phyloP scores from a whole-genome alignment of 2,329 filamentous ascomycete genomes.

The Alternaria gansuensis region DNA sequence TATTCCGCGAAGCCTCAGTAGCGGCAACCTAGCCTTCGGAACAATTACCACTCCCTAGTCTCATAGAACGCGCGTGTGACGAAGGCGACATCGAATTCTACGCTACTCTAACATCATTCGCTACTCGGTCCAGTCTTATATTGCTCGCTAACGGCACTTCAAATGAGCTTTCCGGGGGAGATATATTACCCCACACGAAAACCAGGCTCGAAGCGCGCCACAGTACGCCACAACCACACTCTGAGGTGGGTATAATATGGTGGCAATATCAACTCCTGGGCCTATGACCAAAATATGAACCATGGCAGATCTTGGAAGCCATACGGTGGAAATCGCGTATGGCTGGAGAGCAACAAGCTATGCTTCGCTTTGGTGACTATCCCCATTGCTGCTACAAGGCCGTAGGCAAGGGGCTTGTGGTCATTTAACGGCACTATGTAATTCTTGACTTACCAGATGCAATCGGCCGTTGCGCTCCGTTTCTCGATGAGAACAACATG shows the following conservation, averaged over 20 bases:
- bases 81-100: background rate
- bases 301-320: constrained; percentile 6
- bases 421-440: constrained; percentile 17
- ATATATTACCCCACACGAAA: constrained; percentile 31
- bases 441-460: constrained; percentile 8
- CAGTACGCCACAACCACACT: constrained; percentile 12
- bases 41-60: background rate
- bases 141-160: constrained; percentile 34
- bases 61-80: background rate
- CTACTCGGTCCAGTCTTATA: background rate
- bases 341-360: constrained; percentile 14
- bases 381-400: constrained; percentile 12
- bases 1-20: too few relatives aligned
- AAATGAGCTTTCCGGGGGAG: constrained; percentile 24
- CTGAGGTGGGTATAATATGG: constrained; percentile 24
- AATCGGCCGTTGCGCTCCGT: constrained; percentile 11
- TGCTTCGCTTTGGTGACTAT: constrained; percentile 10
- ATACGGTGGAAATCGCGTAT: constrained; percentile 11
- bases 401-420: constrained; percentile 11
- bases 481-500: background rate
- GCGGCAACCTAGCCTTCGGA: background rate
- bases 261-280: constrained; percentile 26
- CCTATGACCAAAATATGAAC: background rate
- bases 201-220: constrained; percentile 10
- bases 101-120: background rate